A percentile compares a stretch with the other conserved stretches of the same genome.
Conservation (phyloP, 768 basidiomycete species). For the Lactarius vividus region DNA sequence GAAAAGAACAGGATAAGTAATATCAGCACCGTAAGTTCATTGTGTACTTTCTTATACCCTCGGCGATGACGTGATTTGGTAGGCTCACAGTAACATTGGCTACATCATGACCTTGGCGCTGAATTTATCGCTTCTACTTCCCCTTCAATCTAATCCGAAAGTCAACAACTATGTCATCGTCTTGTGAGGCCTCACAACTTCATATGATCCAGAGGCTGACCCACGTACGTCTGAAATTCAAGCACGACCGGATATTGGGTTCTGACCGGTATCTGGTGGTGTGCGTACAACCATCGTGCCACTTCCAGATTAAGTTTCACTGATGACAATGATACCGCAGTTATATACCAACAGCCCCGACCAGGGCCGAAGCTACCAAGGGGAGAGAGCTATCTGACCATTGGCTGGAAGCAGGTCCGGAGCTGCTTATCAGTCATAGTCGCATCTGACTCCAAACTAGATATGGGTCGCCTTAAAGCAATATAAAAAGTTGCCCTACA, state of each 20-base stretch:
- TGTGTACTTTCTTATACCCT: not conserved
- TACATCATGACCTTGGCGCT: constrained; percentile 63
- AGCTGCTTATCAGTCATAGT: not conserved
- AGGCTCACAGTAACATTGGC: constrained; percentile 77
- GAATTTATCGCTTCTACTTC: constrained; percentile 67
- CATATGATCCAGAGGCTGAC: not conserved
- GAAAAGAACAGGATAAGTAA: constrained; percentile 85
- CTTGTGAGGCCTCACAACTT: constrained; percentile 43
- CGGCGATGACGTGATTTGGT: not conserved
- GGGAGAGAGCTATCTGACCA: constrained; percentile 70
- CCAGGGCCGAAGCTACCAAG: constrained; percentile 77
- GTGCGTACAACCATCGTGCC: constrained; percentile 40
- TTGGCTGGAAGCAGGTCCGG: constrained; percentile 83
- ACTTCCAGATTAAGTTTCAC: not conserved
- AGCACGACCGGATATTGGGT: constrained; percentile 79
- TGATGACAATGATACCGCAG: constrained; percentile 36
- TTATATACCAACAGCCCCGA: constrained; percentile 78
- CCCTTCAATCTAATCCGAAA: constrained; percentile 52
- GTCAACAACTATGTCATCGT: constrained; percentile 75
- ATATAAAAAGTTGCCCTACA: constrained; percentile 75
- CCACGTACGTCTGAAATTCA: not conserved
- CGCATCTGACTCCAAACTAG: constrained; percentile 35
- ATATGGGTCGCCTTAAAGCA: constrained; percentile 75
- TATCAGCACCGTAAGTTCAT: constrained; percentile 62
- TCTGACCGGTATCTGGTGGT: constrained; percentile 82